phyloP scores from a whole-genome alignment of 1,139 yeast genomes.

The Arxiozyma telluris region DNA sequence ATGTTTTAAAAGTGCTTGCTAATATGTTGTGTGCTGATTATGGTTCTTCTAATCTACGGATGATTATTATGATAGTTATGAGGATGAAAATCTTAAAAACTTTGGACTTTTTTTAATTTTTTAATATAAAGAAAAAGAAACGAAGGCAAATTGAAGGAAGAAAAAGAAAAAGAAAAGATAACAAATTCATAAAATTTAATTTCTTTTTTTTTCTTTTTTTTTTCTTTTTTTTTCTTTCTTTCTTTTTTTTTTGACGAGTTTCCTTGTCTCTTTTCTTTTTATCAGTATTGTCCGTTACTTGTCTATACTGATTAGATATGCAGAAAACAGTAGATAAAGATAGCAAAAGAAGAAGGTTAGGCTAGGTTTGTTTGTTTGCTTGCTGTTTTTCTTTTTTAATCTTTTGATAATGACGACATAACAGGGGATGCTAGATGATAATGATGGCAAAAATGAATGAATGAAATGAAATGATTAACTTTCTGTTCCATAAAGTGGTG shows the following conservation, averaged over 20 bases:
- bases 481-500: not conserved
- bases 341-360: too few relatives aligned
- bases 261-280: too few relatives aligned
- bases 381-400: too few relatives aligned
- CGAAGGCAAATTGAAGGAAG: not conserved
- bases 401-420: not conserved
- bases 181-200: not conserved
- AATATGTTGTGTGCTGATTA: not conserved
- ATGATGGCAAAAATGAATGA: not conserved
- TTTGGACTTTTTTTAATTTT: not conserved
- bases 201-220: not conserved
- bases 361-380: too few relatives aligned
- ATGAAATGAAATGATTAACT: not conserved
- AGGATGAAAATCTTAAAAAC: not conserved
- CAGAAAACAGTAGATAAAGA: too few relatives aligned
- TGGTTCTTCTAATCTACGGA: not conserved
- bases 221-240: not conserved
- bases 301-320: too few relatives aligned
- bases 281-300: too few relatives aligned
- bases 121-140: not conserved
- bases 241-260: not conserved
- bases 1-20: not conserved
- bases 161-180: not conserved
- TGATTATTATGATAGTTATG: not conserved
- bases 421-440: not conserved